Evolutionary conservation across 768 basidiomycete genomes (phyloP).

Genomic region (Phallus indusiatus): DNA sequence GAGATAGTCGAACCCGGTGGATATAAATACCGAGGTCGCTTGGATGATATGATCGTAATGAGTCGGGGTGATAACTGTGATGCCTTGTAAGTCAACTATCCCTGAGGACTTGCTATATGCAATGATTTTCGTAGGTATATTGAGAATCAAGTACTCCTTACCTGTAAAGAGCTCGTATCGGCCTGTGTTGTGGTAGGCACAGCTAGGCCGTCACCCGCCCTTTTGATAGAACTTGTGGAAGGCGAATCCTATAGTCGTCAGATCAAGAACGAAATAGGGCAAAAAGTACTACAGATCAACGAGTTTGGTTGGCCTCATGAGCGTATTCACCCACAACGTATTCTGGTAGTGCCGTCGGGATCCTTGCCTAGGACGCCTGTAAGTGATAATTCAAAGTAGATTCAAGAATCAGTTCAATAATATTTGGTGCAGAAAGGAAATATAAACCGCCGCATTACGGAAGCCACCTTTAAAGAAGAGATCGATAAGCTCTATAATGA

Average conservation of each 20-base stretch:
- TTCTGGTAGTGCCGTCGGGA: not conserved
- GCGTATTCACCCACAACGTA: not conserved
- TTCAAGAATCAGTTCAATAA: not conserved
- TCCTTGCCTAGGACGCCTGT: not conserved
- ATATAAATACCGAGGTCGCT: conserved; percentile 61
- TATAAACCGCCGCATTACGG: not conserved
- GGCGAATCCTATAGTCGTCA: not conserved
- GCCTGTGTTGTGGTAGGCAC: not conserved
- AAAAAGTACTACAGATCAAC: not conserved
- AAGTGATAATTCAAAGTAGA: not conserved
- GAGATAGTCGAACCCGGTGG: conserved; percentile 46
- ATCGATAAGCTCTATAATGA: not conserved
- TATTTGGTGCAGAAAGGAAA: not conserved
- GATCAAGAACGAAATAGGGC: not conserved
- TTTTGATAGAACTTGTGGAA: not conserved
- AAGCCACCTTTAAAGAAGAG: not conserved
- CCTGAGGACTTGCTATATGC: not conserved
- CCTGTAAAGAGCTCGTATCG: not conserved
- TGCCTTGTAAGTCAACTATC: not conserved
- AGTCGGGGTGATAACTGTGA: not conserved
- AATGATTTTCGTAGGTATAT: not conserved
- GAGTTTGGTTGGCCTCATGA: not conserved
- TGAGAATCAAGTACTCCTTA: not conserved
- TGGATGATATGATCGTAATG: conserved; percentile 80
- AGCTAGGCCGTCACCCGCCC: not conserved